phyloP scores from a whole-genome alignment of 805 yeast species.

The Saccharomycopsis sp. region DNA sequence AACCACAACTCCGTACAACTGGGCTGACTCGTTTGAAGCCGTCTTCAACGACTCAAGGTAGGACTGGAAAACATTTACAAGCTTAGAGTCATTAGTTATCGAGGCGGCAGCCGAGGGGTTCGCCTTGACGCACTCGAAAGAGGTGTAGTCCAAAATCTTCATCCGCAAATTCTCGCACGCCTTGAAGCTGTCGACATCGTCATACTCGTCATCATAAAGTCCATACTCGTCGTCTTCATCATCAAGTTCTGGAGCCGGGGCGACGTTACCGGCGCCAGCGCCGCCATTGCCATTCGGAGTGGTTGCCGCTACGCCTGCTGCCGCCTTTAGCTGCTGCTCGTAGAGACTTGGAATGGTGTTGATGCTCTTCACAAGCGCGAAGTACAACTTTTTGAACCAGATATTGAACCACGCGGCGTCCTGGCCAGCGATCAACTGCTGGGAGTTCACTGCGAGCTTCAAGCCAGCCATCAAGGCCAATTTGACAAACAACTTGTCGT shows the following conservation, averaged over 20 bases:
- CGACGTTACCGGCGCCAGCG: not conserved
- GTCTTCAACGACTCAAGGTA: not conserved
- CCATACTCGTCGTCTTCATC: conserved; percentile 12
- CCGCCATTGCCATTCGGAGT: not conserved
- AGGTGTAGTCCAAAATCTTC: not conserved
- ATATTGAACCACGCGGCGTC: not conserved
- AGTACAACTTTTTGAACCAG: conserved; percentile 8
- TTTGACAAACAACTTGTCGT: conserved; percentile 9
- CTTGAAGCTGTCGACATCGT: conserved; percentile 8
- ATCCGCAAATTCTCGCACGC: conserved; percentile 11
- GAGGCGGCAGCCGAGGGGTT: not conserved
- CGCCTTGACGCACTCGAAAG: not conserved
- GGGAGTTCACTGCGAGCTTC: conserved; percentile 4
- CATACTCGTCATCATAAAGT: conserved; percentile 9
- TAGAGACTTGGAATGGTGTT: conserved; percentile 6
- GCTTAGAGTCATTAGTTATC: not conserved
- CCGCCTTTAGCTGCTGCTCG: conserved; percentile 1
- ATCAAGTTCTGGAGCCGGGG: not conserved
- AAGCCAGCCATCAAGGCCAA: conserved; percentile 7
- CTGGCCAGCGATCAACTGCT: conserved; percentile 1
- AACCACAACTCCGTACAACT: not conserved
- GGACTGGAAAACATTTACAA: not conserved
- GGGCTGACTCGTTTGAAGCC: not conserved
- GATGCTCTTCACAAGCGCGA: conserved; percentile 8
- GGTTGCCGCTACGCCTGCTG: not conserved